Conservation (phyloP, 2,329 filamentous ascomycete genomes). For the Sporothrix dimorphospora region DNA sequence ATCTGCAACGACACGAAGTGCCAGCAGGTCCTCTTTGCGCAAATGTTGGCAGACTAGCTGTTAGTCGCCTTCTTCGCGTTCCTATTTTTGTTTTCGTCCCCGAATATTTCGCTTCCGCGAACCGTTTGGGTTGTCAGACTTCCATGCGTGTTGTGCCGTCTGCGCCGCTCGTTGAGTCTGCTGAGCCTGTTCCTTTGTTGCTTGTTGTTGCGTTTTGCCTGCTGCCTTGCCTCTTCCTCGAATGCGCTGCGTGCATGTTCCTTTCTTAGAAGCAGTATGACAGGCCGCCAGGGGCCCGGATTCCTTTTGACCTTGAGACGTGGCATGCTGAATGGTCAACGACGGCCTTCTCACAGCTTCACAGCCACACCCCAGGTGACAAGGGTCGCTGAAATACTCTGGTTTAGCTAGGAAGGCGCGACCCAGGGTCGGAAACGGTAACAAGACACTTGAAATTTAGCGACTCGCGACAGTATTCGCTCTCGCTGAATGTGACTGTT, state of each 20-base stretch:
- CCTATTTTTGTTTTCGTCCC: conserved; percentile 6
- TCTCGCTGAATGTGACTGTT: not conserved
- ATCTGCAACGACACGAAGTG: not conserved
- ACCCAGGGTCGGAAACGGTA: not conserved
- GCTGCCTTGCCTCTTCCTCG: conserved; percentile 2
- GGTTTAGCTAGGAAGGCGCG: not conserved
- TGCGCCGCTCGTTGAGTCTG: not conserved
- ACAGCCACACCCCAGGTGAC: conserved; percentile 18
- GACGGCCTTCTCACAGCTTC: not conserved
- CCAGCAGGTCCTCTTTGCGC: not conserved
- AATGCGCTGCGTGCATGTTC: not conserved
- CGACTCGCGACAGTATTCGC: no score
- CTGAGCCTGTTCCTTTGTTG: not conserved
- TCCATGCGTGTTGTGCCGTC: not conserved
- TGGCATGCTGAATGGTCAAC: not conserved
- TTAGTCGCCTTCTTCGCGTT: not conserved
- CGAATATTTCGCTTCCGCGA: not conserved
- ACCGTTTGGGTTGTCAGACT: not conserved
- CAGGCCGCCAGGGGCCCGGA: not conserved
- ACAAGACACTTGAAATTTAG: not conserved
- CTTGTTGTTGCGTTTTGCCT: not conserved
- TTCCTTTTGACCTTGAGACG: not conserved
- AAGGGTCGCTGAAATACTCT: not conserved
- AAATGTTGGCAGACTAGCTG: not conserved
- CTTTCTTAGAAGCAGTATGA: conserved; percentile 1